Conservation (phyloP, 1,139 yeast species). For the Debaryomyces singareniensis region DNA sequence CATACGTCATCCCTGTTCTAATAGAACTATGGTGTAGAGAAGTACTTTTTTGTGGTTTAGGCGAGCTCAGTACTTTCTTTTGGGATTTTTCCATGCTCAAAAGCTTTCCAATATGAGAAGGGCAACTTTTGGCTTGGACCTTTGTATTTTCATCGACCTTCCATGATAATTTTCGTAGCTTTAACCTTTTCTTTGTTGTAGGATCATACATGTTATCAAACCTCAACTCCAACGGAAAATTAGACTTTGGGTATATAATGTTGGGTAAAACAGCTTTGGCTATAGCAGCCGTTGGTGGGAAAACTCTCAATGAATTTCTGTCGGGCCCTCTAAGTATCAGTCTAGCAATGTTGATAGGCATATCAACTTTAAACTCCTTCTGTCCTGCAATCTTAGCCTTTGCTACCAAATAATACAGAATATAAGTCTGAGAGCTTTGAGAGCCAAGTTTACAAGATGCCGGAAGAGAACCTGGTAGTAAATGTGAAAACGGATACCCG, state of each 20-base stretch:
- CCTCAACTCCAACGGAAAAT: conserved; percentile 75
- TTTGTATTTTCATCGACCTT: conserved; percentile 77
- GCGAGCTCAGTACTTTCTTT: conserved; percentile 6
- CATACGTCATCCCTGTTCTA: conserved; percentile 22
- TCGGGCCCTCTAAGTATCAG: conserved; percentile 80
- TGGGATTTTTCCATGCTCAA: conserved; percentile 41
- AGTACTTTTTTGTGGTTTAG: conserved; percentile 9
- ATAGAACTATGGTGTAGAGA: conserved; percentile 35
- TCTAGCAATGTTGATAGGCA: conserved; percentile 73
- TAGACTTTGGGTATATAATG: conserved; percentile 81
- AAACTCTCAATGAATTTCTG: conserved; percentile 78
- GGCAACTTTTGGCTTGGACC: conserved; percentile 54
- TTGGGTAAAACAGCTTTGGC: conserved; percentile 85
- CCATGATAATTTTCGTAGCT: conserved; percentile 88
- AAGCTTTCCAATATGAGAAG: conserved; percentile 45
- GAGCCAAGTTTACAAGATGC: conserved; percentile 64
- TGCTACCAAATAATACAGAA: conserved; percentile 73
- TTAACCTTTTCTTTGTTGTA: conserved; percentile 66
- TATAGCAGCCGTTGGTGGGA: conserved; percentile 90
- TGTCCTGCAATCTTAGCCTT: conserved; percentile 25
- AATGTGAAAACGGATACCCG: conserved; percentile 90
- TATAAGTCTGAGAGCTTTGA: conserved; percentile 45
- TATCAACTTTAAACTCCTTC: conserved; percentile 35
- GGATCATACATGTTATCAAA: conserved; percentile 66
- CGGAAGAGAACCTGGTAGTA: conserved; percentile 86